Evolutionary conservation across 202 grass and related monocot genomes (phyloP).

Genomic region (Carex arenaria): DNA sequence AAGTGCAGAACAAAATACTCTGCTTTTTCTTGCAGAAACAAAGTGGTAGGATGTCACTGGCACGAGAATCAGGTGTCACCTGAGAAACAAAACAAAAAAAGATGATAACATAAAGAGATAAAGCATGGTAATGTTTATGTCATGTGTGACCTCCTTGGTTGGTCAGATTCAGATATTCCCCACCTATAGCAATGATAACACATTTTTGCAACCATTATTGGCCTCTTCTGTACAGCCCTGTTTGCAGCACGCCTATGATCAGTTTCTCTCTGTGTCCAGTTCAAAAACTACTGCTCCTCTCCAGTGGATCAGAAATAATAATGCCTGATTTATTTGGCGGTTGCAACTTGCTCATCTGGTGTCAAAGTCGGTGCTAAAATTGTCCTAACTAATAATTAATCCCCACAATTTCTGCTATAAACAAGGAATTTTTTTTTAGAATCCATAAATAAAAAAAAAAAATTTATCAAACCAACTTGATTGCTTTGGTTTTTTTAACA

Average conservation of each 20-base stretch:
- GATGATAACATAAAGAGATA: slow-evolving; percentile 11
- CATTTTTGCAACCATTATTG: not conserved
- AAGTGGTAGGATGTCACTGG: slow-evolving; percentile 4
- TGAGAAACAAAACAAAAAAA: slow-evolving; percentile 19
- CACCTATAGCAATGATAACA: slow-evolving; percentile 4
- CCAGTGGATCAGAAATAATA: not conserved
- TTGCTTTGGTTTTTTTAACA: too few relatives aligned
- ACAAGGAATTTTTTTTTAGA: not conserved
- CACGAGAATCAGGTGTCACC: slow-evolving; percentile 21
- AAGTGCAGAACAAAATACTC: not conserved
- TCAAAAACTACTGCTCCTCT: not conserved
- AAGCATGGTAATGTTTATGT: slow-evolving; percentile 12
- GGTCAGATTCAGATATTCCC: slow-evolving; percentile 14
- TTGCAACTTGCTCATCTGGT: not conserved
- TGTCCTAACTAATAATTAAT: not conserved
- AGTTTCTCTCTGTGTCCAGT: not conserved
- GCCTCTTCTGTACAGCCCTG: not conserved
- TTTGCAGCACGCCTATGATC: slow-evolving; percentile 5
- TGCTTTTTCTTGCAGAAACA: not conserved
- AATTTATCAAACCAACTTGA: too few relatives aligned
- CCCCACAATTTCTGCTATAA: not conserved
- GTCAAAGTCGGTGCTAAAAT: not conserved
- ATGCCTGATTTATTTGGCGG: not conserved
- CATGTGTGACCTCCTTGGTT: slow-evolving; percentile 9
- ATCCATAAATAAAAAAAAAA: too few relatives aligned